Percentiles rank a stretch among this genome's conserved stretches.
Evolutionary conservation across 1,284 basidiomycete species (phyloP).

Genomic region (Moesziomyces globuligerus): DNA sequence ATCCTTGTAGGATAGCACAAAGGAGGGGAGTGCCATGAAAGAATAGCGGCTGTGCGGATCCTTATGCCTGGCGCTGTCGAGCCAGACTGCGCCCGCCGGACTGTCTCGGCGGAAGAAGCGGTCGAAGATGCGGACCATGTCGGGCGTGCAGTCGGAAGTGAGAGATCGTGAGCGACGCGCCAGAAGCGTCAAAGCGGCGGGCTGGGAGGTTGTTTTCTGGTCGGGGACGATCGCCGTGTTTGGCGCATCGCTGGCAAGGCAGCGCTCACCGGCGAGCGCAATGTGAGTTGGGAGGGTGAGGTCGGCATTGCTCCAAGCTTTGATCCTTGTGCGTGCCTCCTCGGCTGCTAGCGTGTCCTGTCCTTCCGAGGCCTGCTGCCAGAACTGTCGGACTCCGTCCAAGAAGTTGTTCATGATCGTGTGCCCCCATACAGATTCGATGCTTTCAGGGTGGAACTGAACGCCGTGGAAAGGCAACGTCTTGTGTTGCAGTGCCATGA

Average conservation of each 20-base stretch:
- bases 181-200: conserved; percentile 5
- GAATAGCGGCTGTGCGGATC: conserved; percentile 52
- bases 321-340: conserved; percentile 13
- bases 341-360: neutral
- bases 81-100: conserved; percentile 70
- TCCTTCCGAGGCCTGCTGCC: conserved; percentile 19
- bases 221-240: neutral
- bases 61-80: conserved; percentile 68
- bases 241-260: conserved; percentile 15
- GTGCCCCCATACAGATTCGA: conserved; percentile 52
- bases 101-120: conserved; percentile 57
- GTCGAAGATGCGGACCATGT: conserved; percentile 68
- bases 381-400: conserved; percentile 34
- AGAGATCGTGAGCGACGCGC: conserved; percentile 12
- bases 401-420: conserved; percentile 60
- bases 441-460: conserved; percentile 86
- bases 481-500: conserved; percentile 62
- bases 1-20: conserved; percentile 54
- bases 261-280: conserved; percentile 27
- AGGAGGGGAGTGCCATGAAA: conserved; percentile 60
- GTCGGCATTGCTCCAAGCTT: conserved; percentile 12
- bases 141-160: conserved; percentile 28
- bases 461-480: conserved; percentile 82
- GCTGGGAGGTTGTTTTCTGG: too few relatives aligned
- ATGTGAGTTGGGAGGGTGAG: conserved; percentile 21